Base-by-base conservation (phyloP, 2,329 filamentous ascomycete genomes). In the Dendryphion nanum region DNA sequence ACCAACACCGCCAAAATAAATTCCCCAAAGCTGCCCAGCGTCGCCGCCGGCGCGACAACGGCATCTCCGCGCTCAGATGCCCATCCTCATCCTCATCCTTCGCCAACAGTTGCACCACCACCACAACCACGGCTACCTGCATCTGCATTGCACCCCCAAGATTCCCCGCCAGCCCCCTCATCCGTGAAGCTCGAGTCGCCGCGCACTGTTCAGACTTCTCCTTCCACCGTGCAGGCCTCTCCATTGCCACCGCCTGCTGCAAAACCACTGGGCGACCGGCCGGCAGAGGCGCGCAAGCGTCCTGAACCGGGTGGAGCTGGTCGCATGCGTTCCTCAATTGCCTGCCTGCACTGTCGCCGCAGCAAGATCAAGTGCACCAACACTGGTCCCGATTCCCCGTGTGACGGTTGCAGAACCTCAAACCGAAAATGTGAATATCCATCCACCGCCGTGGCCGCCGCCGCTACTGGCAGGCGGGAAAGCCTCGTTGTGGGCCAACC, bases 351-450 rank as follows among this genome's bases (percentile, higher is more conserved):
- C 47, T 91, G 87, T 61, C 78, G 87, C 41, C 80, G 81, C 54
- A 89, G 85, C 61, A 94, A 93, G 68, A 87, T 91, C 61, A 91
- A 91, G 67, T 94, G 88, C 69, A 81, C 88, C 64, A 93, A 93
- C 67, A 77, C 79, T 50, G 86, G 86, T 43, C 78, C 83, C 40
- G 78, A 78, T 45, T 82, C 81, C 13, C 80, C 79, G 13, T 94
- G 88, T 69, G 81, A 86, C 45, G 81, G 82, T 10, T 94, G 88
- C 61, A 78, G 84, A 58, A 81, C 81, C 42, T 79, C 79, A 35
- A 81, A 82, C 30, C 78, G 85, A 58, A 78, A 86, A 42, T 93
- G 88, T 60, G 77, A 78, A 45, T 89, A 89, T 62, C 84, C 85
- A 6, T 70, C 84, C 85, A 6, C 70, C 79, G 59, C 63, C 17